phyloP scores from a whole-genome alignment of 441 rosid genomes.

The Brassica balearica region DNA sequence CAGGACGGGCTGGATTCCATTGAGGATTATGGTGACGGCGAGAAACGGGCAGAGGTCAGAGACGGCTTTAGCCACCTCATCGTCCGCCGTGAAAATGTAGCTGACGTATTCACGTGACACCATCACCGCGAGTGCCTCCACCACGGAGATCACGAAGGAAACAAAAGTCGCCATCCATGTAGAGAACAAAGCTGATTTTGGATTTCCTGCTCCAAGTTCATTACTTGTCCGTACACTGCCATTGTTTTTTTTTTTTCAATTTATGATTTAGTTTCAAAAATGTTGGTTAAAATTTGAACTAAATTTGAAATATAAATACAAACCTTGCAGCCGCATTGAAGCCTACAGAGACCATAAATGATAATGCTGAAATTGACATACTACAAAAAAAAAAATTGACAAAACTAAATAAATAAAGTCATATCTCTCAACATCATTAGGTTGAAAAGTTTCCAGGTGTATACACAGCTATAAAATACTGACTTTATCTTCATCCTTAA shows the following conservation, averaged over 20 bases:
- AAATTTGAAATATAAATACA: background rate
- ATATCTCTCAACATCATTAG: background rate
- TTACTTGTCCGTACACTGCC: constrained; percentile 58
- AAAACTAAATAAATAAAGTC: too few relatives aligned
- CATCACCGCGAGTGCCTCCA: constrained; percentile 36
- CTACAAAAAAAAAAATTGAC: background rate
- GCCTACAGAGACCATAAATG: constrained; percentile 1
- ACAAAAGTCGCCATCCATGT: constrained; percentile 46
- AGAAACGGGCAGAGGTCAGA: constrained; percentile 64
- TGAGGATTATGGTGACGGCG: constrained; percentile 56
- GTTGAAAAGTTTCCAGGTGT: background rate
- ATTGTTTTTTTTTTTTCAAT: background rate
- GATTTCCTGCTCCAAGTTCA: constrained; percentile 67
- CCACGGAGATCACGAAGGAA: constrained; percentile 50
- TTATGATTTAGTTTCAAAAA: background rate
- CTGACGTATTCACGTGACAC: constrained; percentile 47
- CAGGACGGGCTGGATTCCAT: constrained; percentile 64
- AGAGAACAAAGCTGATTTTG: constrained; percentile 57
- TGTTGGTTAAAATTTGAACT: background rate
- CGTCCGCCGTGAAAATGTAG: constrained; percentile 59
- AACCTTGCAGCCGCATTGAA: constrained; percentile 22
- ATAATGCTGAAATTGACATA: constrained; percentile 6
- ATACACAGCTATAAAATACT: background rate
- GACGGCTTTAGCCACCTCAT: constrained; percentile 56
- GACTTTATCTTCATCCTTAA: background rate